Conservation (phyloP, 768 basidiomycete genomes). For the Trichaptum fuscoviolaceum region DNA sequence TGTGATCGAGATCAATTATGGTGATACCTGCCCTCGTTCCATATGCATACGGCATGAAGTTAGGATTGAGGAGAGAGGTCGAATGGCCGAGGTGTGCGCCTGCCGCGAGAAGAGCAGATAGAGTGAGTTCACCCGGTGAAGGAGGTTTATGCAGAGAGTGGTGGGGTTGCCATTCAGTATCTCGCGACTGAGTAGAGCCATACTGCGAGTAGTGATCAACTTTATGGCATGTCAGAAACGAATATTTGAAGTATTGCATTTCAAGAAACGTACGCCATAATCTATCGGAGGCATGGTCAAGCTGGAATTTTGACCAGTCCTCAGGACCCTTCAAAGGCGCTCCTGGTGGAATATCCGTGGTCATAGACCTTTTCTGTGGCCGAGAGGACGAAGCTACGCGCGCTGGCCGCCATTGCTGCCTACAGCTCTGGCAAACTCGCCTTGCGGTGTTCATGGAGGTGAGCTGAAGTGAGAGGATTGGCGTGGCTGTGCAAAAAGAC, state of each 20-base stretch:
- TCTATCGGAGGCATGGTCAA: constrained; percentile 31
- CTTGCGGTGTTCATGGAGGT: constrained; percentile 1
- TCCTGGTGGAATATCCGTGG: not conserved
- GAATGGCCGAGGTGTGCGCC: constrained; percentile 95
- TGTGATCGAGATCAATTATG: constrained; percentile 92
- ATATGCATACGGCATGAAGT: constrained; percentile 89
- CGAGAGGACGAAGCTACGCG: not conserved
- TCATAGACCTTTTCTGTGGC: not conserved
- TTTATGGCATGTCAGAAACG: constrained; percentile 24
- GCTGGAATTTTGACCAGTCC: constrained; percentile 64
- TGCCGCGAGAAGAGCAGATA: constrained; percentile 86
- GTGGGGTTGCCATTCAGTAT: constrained; percentile 69
- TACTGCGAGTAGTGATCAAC: constrained; percentile 60
- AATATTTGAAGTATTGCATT: constrained; percentile 13
- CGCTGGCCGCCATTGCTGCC: not conserved
- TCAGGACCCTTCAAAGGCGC: constrained; percentile 38
- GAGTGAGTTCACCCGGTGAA: constrained; percentile 57
- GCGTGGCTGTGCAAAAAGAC: constrained; percentile 2
- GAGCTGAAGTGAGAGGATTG: not conserved
- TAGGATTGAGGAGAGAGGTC: constrained; percentile 77
- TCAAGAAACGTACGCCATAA: constrained; percentile 16
- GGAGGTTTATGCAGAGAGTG: constrained; percentile 61
- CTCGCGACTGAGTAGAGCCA: constrained; percentile 71
- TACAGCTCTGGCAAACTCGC: not conserved
- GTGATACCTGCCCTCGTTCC: constrained; percentile 86